These are phyloP conservation scores for Colletotrichum costaricense DNA, from an alignment of 2,329 filamentous ascomycete species.

Conservation along the genomic window DNA sequence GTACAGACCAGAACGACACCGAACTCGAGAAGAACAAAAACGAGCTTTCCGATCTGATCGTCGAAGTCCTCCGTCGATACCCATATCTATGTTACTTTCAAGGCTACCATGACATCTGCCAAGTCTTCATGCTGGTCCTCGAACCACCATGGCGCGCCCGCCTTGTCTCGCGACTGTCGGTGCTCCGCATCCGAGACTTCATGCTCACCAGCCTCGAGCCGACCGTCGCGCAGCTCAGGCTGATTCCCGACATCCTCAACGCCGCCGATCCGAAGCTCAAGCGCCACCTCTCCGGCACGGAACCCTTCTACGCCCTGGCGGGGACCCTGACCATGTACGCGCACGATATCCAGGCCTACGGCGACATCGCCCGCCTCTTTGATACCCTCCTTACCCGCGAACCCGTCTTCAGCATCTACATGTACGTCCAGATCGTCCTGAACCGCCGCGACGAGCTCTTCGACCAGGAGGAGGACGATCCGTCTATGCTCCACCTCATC, in stretches of 20 bases:
- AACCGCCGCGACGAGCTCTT: constrained; percentile 86
- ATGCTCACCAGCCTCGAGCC: constrained; percentile 91
- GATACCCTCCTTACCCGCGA: constrained; percentile 90
- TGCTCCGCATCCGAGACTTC: constrained; percentile 94
- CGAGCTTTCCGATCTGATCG: constrained; percentile 84
- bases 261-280: constrained; percentile 78
- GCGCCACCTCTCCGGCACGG: constrained; percentile 78
- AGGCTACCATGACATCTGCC: constrained; percentile 98
- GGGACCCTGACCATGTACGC: constrained; percentile 96
- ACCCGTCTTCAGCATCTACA: constrained; percentile 89
- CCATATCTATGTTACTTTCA: constrained; percentile 96
- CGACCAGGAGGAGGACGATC: constrained; percentile 81
- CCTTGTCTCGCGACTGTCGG: constrained; percentile 83
- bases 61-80: constrained; percentile 80
- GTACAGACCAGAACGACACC: constrained; percentile 73
- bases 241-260: constrained; percentile 85
- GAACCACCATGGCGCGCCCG: constrained; percentile 67
- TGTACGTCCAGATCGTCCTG: constrained; percentile 90
- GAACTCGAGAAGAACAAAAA: constrained; percentile 78
- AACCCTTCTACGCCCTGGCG: constrained; percentile 94
- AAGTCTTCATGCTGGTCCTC: constrained; percentile 91
- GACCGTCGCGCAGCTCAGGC: constrained; percentile 84
- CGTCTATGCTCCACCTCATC: constrained; percentile 91
- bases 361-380: constrained; percentile 89
- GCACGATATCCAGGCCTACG: constrained; percentile 92